These are phyloP conservation scores for Collybia mongolica DNA, from an alignment of 768 basidiomycete species.

Conservation along the genomic window DNA sequence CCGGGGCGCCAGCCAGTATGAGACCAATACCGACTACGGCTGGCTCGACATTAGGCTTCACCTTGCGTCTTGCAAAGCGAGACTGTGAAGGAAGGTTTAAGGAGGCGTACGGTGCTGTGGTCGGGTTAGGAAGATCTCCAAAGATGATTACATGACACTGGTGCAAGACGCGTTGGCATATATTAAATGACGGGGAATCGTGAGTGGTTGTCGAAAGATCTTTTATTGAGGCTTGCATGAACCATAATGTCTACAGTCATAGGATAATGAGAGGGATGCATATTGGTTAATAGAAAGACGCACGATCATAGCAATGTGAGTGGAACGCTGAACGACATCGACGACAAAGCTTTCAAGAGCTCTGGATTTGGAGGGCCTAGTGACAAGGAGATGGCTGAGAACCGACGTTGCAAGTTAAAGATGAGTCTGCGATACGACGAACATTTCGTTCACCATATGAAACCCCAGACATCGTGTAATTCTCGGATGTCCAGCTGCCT, in stretches of 20 bases:
- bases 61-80: conserved; percentile 55
- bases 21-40: conserved; percentile 84
- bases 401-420: conserved; percentile 4
- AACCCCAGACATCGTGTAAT: conserved; percentile 85
- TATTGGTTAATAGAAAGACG: conserved; percentile 31
- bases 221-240: conserved; percentile 93
- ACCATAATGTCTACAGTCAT: conserved; percentile 83
- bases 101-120: conserved; percentile 65
- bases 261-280: conserved; percentile 8
- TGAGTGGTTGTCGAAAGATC: conserved; percentile 65
- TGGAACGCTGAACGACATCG: conserved; percentile 84
- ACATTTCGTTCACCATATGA: conserved; percentile 64
- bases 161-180: conserved; percentile 90
- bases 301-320: conserved; percentile 94
- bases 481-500: conserved; percentile 65
- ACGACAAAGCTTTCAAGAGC: conserved; percentile 95
- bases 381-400: conserved; percentile 88
- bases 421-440: conserved; percentile 14
- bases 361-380: conserved; percentile 85
- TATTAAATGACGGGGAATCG: conserved; percentile 76
- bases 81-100: conserved; percentile 48
- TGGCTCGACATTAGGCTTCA: conserved; percentile 73
- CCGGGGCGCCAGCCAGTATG: conserved; percentile 74
- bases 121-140: conserved; percentile 72
- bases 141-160: conserved; percentile 97